These are phyloP conservation scores for Verticillium nubilum DNA, from an alignment of 2,329 filamentous ascomycete genomes.

Conservation along the genomic window DNA sequence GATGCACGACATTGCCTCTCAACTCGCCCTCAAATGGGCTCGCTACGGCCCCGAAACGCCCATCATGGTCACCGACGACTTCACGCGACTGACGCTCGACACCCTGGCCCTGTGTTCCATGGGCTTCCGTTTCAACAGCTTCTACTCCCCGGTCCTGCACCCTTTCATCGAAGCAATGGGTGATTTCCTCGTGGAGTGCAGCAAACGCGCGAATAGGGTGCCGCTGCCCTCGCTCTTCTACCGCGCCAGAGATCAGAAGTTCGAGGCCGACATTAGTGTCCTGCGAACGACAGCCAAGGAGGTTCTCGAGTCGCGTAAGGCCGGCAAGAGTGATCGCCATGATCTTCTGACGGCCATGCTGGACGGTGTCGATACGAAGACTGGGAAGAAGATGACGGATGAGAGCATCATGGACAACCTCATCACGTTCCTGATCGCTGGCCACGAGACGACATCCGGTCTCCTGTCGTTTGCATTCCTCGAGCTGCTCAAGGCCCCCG, in stretches of 20 bases:
- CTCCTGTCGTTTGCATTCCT: slow-evolving; percentile 61
- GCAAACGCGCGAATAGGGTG: slow-evolving; percentile 40
- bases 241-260: slow-evolving; percentile 36
- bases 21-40: slow-evolving; percentile 51
- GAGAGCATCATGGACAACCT: slow-evolving; percentile 60
- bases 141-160: slow-evolving; percentile 33
- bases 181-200: slow-evolving; percentile 49
- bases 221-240: slow-evolving; percentile 40
- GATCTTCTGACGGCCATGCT: slow-evolving; percentile 66
- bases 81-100: slow-evolving; percentile 57
- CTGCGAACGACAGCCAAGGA: slow-evolving; percentile 48
- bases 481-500: slow-evolving; percentile 58
- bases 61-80: slow-evolving; percentile 52
- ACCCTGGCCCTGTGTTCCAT: slow-evolving; percentile 56
- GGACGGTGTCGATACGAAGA: slow-evolving; percentile 56
- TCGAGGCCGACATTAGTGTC: slow-evolving; percentile 41
- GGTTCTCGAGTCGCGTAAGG: slow-evolving; percentile 54
- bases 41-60: slow-evolving; percentile 32
- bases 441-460: slow-evolving; percentile 66
- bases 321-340: slow-evolving; percentile 41
- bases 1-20: slow-evolving; percentile 45
- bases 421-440: slow-evolving; percentile 64
- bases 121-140: slow-evolving; percentile 57
- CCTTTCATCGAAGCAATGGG: slow-evolving; percentile 51
- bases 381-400: slow-evolving; percentile 54